These are phyloP conservation scores for Tulasnella sp. DNA, from an alignment of 768 basidiomycete genomes.

Conservation along the genomic window DNA sequence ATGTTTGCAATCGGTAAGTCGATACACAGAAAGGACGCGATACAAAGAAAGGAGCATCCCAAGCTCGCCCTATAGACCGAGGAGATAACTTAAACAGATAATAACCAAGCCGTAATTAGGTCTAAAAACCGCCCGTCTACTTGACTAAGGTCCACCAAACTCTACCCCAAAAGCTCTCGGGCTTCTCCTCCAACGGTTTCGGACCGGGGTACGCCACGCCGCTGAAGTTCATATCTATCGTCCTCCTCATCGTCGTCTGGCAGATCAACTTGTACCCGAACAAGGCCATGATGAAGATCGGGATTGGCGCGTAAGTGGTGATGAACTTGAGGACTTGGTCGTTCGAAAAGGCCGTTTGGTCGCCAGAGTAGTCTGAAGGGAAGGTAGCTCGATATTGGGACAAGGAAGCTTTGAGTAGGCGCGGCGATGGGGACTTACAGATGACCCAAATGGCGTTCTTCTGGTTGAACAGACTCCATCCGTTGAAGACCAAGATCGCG, in stretches of 20 bases:
- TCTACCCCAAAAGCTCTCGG: neutral
- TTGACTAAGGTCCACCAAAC: neutral
- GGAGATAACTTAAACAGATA: no score
- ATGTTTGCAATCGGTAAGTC: no score
- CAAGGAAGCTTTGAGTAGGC: no score
- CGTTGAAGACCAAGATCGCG: slow-evolving; percentile 15
- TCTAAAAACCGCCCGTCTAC: neutral
- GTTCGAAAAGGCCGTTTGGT: neutral
- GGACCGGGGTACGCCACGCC: neutral
- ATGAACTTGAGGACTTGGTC: slow-evolving; percentile 7
- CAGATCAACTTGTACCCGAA: slow-evolving; percentile 18
- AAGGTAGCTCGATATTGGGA: no score
- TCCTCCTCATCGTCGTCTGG: slow-evolving; percentile 1
- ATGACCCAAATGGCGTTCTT: neutral
- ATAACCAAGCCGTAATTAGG: no score
- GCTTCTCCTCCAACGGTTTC: neutral
- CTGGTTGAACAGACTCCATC: slow-evolving; percentile 15
- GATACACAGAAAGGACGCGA: no score
- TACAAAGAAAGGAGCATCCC: no score
- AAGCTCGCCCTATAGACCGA: no score
- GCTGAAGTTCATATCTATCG: slow-evolving; percentile 10
- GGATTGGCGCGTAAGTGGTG: slow-evolving; percentile 10
- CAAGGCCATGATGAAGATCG: slow-evolving; percentile 14
- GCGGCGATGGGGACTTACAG: neutral
- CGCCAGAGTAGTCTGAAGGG: neutral